A percentile compares a stretch with the other conserved stretches of the same genome.
phyloP scores from a whole-genome alignment of 2,329 filamentous ascomycete genomes.

The Exophiala alcalophila region DNA sequence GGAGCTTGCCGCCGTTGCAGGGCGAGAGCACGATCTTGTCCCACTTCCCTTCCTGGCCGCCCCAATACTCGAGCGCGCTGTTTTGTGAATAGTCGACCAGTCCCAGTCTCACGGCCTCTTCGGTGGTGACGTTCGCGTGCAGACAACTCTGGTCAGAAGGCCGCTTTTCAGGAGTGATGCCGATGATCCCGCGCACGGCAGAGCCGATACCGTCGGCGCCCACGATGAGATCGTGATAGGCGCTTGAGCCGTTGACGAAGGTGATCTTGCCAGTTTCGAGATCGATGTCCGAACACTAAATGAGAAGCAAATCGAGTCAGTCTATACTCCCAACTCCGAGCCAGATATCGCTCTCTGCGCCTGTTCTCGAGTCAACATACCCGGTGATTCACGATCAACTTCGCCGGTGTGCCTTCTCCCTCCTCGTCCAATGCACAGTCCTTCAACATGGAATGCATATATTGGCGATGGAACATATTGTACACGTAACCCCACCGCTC shows the following conservation, averaged over 20 bases:
- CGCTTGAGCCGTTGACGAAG: conserved; percentile 33
- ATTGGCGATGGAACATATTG: conserved; percentile 40
- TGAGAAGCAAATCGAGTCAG: too few relatives aligned
- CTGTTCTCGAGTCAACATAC: too few relatives aligned
- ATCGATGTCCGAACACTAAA: conserved; percentile 31
- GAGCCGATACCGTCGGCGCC: conserved; percentile 44
- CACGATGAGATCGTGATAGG: conserved; percentile 38
- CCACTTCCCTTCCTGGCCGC: conserved; percentile 39
- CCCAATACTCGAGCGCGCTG: conserved; percentile 35
- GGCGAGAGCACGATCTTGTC: conserved; percentile 43
- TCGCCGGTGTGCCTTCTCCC: conserved; percentile 27
- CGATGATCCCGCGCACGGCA: conserved; percentile 33
- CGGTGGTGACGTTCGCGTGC: conserved; percentile 38
- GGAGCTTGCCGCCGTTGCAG: conserved; percentile 38
- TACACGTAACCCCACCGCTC: too few relatives aligned
- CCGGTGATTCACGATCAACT: conserved; percentile 28
- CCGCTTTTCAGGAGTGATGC: conserved; percentile 35
- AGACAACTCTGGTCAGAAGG: conserved; percentile 41
- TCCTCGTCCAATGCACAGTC: conserved; percentile 32
- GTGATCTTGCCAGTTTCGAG: conserved; percentile 30
- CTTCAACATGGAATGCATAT: conserved; percentile 41
- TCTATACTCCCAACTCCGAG: too few relatives aligned
- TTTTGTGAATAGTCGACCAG: conserved; percentile 38
- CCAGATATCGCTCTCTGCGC: too few relatives aligned
- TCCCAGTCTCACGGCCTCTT: conserved; percentile 33